Base-by-base conservation (phyloP, 306 rosid species). In the Cucumis cinereus region DNA sequence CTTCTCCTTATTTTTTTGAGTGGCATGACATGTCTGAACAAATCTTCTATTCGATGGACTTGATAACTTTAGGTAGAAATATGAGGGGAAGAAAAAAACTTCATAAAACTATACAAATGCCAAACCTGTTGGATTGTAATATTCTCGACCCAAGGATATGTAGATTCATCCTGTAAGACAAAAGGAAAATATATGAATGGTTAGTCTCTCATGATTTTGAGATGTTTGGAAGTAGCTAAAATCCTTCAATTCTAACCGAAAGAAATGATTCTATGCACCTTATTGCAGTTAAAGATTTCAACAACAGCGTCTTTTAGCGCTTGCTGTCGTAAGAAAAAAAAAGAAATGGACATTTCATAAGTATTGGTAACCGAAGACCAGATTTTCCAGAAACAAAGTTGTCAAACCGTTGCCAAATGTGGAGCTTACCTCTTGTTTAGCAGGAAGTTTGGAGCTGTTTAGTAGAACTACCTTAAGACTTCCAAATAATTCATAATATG, bases 401-500 rank as follows among this genome's bases (percentile, higher is more conserved):
- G 33, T 40, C 45, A 54, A 74, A 57, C 20, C 35, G 72, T 55
- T 63, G 83, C 62, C 59, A 63, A 75, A 62, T 61, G 43, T 61
- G 36, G 58, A 57, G 26, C 49, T 60, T 87, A 91, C 98, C 96
- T 93, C 98, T 81, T 89, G 98, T 74, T 80, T 91, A 43, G 69
- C 80, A 50, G 86, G 74, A 60, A 89, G 86, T 79, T 75, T 86
- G 83, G 82, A 77, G 75, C 85, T 83, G 76, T 89, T 91, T 79
- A 93, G 68, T 23, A 93, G 85, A 81, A 86, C 90, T 38, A 93
- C 79, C 84, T 87, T 86, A 55, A 93, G 96, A 85, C 93, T 86
- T 79, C 98, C 98, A 87, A 83, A 91, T 24, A 89, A 81, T 80
- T 91, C 89, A 82, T 87, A 91, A 85, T 91, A 93, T 64, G 93